Percentiles rank a stretch among this genome's conserved stretches.
phyloP scores from a whole-genome alignment of 2,329 filamentous ascomycete genomes.

The Hypocrella siamensis region DNA sequence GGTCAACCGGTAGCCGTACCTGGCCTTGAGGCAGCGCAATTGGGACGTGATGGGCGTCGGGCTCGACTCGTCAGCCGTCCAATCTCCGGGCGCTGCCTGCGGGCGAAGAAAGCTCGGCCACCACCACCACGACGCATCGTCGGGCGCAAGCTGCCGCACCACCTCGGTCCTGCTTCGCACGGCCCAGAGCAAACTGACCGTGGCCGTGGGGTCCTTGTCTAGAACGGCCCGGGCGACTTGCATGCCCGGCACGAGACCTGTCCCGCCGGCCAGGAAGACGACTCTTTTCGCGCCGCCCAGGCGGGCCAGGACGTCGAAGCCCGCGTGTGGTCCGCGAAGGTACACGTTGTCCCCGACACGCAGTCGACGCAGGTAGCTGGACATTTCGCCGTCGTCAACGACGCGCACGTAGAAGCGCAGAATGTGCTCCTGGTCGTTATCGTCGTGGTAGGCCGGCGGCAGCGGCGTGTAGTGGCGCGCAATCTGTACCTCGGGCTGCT shows the following conservation, averaged over 20 bases:
- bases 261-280: constrained; percentile 81
- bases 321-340: constrained; percentile 62
- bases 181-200: constrained; percentile 70
- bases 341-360: constrained; percentile 48
- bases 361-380: constrained; percentile 58
- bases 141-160: neutral
- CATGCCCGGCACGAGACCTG: constrained; percentile 78
- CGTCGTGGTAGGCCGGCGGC: constrained; percentile 29
- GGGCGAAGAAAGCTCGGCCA: constrained; percentile 2
- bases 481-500: constrained; percentile 89
- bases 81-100: constrained; percentile 6
- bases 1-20: constrained; percentile 37
- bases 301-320: constrained; percentile 35
- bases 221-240: constrained; percentile 57
- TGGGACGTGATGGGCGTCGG: constrained; percentile 41
- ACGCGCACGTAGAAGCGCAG: constrained; percentile 66
- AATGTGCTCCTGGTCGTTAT: constrained; percentile 12
- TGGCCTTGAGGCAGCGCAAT: constrained; percentile 44
- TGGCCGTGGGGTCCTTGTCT: constrained; percentile 14
- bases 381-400: constrained; percentile 71
- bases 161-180: constrained; percentile 22
- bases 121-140: neutral
- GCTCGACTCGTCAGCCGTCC: constrained; percentile 8
- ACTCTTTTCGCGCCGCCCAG: constrained; percentile 26
- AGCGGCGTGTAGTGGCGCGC: constrained; percentile 83